Percentiles rank a stretch among this genome's conserved stretches.
These are phyloP conservation scores for Penicillium waksmanii DNA, from an alignment of 495 filamentous ascomycete species.

Conservation along the genomic window DNA sequence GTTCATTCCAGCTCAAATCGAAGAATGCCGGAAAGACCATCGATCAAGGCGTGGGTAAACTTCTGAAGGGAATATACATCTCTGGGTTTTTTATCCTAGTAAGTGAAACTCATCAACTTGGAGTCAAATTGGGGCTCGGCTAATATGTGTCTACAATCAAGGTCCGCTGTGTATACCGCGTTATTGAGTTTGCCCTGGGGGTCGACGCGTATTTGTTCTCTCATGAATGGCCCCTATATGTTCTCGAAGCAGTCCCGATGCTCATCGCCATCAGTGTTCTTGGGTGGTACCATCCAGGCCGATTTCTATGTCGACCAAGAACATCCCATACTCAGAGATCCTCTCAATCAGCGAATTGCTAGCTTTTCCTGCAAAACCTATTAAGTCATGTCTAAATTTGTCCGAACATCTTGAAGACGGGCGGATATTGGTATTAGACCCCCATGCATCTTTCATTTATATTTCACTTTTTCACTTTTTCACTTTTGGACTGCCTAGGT, in stretches of 20 bases:
- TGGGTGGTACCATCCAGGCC: conserved; percentile 32
- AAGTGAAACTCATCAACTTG: neutral
- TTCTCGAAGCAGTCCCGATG: conserved; percentile 45
- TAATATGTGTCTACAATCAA: neutral
- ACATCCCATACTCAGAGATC: neutral
- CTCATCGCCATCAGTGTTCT: conserved; percentile 33
- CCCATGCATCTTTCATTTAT: no score
- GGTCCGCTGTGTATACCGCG: conserved; percentile 26
- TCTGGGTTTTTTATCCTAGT: neutral
- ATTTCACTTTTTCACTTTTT: no score
- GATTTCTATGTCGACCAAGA: conserved; percentile 13
- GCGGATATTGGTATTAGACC: no score
- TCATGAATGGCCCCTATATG: conserved; percentile 44
- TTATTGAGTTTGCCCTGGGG: conserved; percentile 41
- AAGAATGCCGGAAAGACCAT: neutral
- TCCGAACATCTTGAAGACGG: no score
- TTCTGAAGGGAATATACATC: neutral
- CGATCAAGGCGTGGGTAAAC: neutral
- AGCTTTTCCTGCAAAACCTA: neutral
- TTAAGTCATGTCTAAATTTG: neutral
- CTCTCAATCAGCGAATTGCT: neutral
- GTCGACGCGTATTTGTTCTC: conserved; percentile 38
- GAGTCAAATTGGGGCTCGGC: neutral
- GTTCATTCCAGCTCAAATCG: neutral
- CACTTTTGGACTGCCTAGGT: no score